Percentiles rank a stretch among this genome's conserved stretches.
These are phyloP conservation scores for Ascochyta lentis DNA, from an alignment of 2,329 filamentous ascomycete genomes.

Conservation along the genomic window DNA sequence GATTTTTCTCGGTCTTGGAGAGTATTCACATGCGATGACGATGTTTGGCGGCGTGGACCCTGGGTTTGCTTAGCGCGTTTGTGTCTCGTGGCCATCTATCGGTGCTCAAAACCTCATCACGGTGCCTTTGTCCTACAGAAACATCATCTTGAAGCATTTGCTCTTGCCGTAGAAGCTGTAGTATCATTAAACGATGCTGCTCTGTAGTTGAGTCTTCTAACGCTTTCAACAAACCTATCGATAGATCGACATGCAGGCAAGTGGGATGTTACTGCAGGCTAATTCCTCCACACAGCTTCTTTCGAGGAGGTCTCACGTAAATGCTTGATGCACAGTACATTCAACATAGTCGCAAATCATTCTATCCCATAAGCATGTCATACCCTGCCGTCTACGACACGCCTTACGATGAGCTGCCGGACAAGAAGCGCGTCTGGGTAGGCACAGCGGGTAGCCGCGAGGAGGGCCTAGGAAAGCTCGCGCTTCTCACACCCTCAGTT, in stretches of 20 bases:
- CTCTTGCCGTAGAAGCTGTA: background rate
- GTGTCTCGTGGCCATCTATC: background rate
- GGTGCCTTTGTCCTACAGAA: background rate
- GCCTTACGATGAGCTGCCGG: slow-evolving; percentile 55
- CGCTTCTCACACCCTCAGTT: slow-evolving; percentile 59
- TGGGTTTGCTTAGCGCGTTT: slow-evolving; percentile 18
- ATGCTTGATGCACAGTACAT: background rate
- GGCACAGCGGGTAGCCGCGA: slow-evolving; percentile 54
- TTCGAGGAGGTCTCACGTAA: background rate
- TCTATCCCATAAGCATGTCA: background rate
- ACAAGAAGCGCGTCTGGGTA: slow-evolving; percentile 58
- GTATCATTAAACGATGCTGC: background rate
- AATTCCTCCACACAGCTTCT: background rate
- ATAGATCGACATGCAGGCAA: slow-evolving; percentile 1
- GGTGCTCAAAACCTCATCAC: background rate
- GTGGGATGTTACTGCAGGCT: background rate
- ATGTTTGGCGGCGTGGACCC: slow-evolving; percentile 22
- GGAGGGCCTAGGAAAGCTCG: slow-evolving; percentile 60
- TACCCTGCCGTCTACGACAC: slow-evolving; percentile 20
- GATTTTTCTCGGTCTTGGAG: slow-evolving; percentile 4
- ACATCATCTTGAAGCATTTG: background rate
- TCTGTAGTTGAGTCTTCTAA: background rate
- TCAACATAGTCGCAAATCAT: background rate
- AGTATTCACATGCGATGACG: slow-evolving; percentile 28
- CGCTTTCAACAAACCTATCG: background rate